Base-by-base conservation (phyloP, 1,139 yeast species). In the Geotrichum klebahnii region DNA sequence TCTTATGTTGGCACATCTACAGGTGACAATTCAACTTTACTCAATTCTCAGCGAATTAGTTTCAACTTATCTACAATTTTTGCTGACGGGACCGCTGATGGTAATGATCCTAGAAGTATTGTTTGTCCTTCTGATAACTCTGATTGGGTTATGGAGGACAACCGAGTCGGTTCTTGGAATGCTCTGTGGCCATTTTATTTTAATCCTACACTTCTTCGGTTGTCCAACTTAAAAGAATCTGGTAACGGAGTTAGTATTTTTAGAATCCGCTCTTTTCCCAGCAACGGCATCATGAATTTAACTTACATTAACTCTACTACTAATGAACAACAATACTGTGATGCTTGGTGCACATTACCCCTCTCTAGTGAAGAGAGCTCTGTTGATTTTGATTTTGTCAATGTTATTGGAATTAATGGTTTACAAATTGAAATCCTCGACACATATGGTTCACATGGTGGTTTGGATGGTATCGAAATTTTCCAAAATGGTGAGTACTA, bases 251-350 rank as follows among this genome's bases (percentile, higher is more conserved):
- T 86, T 3, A 75, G 81, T 52, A 58, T 76, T 5, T 90, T 89
- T 66, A 76, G 97, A 61, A 72, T 92, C 19, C 71, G 84, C 46
- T 81, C 96, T 0, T 72, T 77, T 51, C 97, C 97, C 1, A 77
- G 88, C 40, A 78, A 83, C 59, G 90, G 97, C 58, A 90, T 90
- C 56, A 85, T 92, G 96, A 92, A 92, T 64, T 68, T 92, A 58
- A 82, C 96, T 0, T 92, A 88, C 62, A 71, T 84, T 32, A 94
- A 90, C 62, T 95, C 95, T 2, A 58, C 65, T 1, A 76, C 88
- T 1, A 54, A 83, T 50, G 69, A 67, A 58, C 44, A 28, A 6
- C 48, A 45, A 44, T 54, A 58, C 52, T 92, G 98, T 72, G 96
- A 89, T 65, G 95, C 96, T 0, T 84, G 79, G 76, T 92, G 98